phyloP scores from a whole-genome alignment of 2,329 filamentous ascomycete genomes.

The Dothideomycetidae sp. region DNA sequence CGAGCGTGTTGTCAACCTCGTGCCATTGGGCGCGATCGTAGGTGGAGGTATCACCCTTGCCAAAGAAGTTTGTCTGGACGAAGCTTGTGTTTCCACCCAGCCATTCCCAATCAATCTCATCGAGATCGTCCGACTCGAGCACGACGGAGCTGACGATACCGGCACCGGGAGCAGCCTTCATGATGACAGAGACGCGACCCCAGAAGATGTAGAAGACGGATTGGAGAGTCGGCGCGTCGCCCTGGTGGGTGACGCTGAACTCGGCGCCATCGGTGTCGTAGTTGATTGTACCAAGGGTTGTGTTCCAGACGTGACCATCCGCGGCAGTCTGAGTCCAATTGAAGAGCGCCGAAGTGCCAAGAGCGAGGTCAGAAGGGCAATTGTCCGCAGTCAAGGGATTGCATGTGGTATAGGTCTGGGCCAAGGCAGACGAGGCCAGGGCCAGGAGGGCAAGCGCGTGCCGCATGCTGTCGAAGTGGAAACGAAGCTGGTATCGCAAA shows the following conservation, averaged over 20 bases:
- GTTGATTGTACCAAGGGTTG: slow-evolving; percentile 51
- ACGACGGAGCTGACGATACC: slow-evolving; percentile 76
- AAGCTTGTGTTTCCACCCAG: slow-evolving; percentile 50
- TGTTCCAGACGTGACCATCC: slow-evolving; percentile 25
- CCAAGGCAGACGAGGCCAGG: slow-evolving; percentile 35
- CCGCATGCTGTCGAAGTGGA: slow-evolving; percentile 1
- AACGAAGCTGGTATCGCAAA: not conserved
- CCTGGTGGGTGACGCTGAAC: slow-evolving; percentile 54
- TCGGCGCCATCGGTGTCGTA: slow-evolving; percentile 43
- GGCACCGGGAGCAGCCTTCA: slow-evolving; percentile 59
- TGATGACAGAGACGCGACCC: slow-evolving; percentile 60
- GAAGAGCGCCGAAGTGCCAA: slow-evolving; percentile 52
- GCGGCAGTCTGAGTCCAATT: slow-evolving; percentile 39
- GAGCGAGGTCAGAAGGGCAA: slow-evolving; percentile 58
- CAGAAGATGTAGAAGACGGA: slow-evolving; percentile 79
- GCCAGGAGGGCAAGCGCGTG: slow-evolving; percentile 20
- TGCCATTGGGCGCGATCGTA: slow-evolving; percentile 55
- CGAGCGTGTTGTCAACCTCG: slow-evolving; percentile 40
- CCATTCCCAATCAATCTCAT: slow-evolving; percentile 82
- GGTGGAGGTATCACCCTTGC: slow-evolving; percentile 52
- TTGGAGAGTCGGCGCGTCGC: slow-evolving; percentile 64
- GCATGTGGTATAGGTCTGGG: slow-evolving; percentile 65
- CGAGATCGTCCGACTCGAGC: slow-evolving; percentile 67
- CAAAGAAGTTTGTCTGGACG: slow-evolving; percentile 62
- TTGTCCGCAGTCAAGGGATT: slow-evolving; percentile 53